Percentiles rank a stretch among this genome's conserved stretches.
Conservation (phyloP, 2,329 filamentous ascomycete species). For the Plectosphaerella cucumerina region DNA sequence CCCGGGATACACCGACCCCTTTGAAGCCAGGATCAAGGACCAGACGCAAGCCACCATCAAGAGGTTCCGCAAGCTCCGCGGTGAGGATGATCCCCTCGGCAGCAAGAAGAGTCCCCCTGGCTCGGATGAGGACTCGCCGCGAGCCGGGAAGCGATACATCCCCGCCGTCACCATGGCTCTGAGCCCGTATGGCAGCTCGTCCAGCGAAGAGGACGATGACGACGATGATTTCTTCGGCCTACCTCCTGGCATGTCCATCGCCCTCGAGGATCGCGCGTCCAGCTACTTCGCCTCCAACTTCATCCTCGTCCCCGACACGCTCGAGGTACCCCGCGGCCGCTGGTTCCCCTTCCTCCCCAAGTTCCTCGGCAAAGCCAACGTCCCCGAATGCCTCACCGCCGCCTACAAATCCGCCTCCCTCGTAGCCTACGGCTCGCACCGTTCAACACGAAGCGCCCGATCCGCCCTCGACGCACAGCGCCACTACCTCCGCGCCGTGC, state of each 20-base stretch:
- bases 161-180: background rate
- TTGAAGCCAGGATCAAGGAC: slow-evolving; percentile 19
- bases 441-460: slow-evolving; percentile 1
- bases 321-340: slow-evolving; percentile 3
- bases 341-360: slow-evolving; percentile 12
- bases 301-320: slow-evolving; percentile 9
- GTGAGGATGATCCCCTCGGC: slow-evolving; percentile 1
- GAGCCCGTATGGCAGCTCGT: background rate
- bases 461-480: slow-evolving; percentile 10
- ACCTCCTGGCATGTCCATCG: slow-evolving; percentile 5
- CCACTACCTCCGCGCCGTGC: slow-evolving; percentile 11
- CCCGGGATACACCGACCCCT: slow-evolving; percentile 18
- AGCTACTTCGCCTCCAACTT: slow-evolving; percentile 13
- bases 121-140: background rate
- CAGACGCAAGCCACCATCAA: slow-evolving; percentile 19
- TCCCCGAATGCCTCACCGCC: slow-evolving; percentile 11
- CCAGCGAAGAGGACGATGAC: slow-evolving; percentile 3
- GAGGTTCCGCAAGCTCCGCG: slow-evolving; percentile 12
- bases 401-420: slow-evolving; percentile 13
- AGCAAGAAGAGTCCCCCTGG: too few species aligned
- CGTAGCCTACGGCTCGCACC: slow-evolving; percentile 9
- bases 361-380: slow-evolving; percentile 8
- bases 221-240: slow-evolving; percentile 9
- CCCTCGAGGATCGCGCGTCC: slow-evolving; percentile 10
- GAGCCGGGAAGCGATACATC: background rate